Base-by-base conservation (phyloP, 2,329 filamentous ascomycete species). In the Colletotrichum camelliae region DNA sequence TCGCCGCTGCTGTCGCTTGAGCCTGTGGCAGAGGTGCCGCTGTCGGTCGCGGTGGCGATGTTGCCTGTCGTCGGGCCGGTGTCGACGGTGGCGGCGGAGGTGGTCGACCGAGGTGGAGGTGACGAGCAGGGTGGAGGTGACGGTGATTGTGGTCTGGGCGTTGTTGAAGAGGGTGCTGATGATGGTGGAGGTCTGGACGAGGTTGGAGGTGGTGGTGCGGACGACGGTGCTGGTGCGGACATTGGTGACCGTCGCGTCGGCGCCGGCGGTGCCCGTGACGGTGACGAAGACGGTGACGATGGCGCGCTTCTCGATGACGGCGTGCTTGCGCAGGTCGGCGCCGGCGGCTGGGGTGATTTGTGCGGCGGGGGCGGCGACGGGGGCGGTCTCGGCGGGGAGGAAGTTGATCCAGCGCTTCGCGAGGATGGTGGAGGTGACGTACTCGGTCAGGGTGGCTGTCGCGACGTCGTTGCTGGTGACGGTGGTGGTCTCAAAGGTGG, bases 131-230 rank as follows among this genome's bases (percentile, higher is more conserved):
- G 82, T 85, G 77, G 83, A 84, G n/a, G 85, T 86, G 27, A 80
- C 76, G 31, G 85, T 86, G 29, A 82, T 58, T 8, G 85, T 87
- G 58, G 84, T 83, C 74, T 80, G 82, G 71, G 86, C 85, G 76
- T 83, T 84, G 57, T 73, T 71, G 73, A 68, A 80, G 16, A 52
- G 69, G 16, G 75, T 78, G 18, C 72, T 77, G n/a, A 72, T 48
- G 61, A 80, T 67, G 43, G 70, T 57, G 37, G 78, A 78, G 43
- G 83, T 84, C 21, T 79, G 71, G 72, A 80, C 81, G 16, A 80
- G 80, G 29, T 77, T 75, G 9, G 77, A 77, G 48, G 80, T 83
- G n/a, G 79, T 77, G 12, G 84, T 85, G 13, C 80, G 80, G 67
- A 83, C 78, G 62, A 75, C 74, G 37, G 74, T 76, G 74, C 71